phyloP scores from a whole-genome alignment of 202 grass and related monocot species.

The Hordeum pubiflorum region DNA sequence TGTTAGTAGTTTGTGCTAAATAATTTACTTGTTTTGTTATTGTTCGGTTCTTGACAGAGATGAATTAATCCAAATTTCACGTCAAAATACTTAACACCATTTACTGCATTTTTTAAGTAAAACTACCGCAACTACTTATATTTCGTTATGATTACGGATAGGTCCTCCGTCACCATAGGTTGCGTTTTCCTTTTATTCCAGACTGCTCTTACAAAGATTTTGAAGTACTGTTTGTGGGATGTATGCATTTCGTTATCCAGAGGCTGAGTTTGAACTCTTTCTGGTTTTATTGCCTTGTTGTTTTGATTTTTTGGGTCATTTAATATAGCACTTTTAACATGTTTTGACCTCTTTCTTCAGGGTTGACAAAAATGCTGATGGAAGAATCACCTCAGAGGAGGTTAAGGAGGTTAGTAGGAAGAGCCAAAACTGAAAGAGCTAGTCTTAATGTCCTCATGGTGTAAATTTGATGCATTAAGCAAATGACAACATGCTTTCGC shows the following conservation, averaged over 20 bases:
- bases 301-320: not conserved
- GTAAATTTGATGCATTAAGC: constrained; percentile 3
- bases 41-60: not conserved
- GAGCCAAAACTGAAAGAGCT: not conserved
- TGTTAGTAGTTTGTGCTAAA: constrained; percentile 47
- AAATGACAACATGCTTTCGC: constrained; percentile 12
- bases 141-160: not conserved
- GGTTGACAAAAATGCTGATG: constrained; percentile 92
- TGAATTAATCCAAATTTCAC: not conserved
- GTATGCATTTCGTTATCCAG: too few species aligned
- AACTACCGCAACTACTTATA: not conserved
- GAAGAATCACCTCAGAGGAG: constrained; percentile 76
- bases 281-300: too few species aligned
- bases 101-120: not conserved
- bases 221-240: too few species aligned
- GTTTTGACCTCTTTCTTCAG: constrained; percentile 30
- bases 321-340: not conserved
- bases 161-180: too few species aligned
- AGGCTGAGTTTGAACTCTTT: too few species aligned
- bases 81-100: not conserved
- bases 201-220: too few species aligned
- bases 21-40: constrained; percentile 7
- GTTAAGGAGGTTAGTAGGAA: constrained; percentile 72
- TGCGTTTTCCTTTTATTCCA: too few species aligned
- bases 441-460: not conserved